Percentiles rank a stretch among this genome's conserved stretches.
These are phyloP conservation scores for Parsonsia alboflavescens DNA, from an alignment of 257 asterid genomes.

Conservation along the genomic window DNA sequence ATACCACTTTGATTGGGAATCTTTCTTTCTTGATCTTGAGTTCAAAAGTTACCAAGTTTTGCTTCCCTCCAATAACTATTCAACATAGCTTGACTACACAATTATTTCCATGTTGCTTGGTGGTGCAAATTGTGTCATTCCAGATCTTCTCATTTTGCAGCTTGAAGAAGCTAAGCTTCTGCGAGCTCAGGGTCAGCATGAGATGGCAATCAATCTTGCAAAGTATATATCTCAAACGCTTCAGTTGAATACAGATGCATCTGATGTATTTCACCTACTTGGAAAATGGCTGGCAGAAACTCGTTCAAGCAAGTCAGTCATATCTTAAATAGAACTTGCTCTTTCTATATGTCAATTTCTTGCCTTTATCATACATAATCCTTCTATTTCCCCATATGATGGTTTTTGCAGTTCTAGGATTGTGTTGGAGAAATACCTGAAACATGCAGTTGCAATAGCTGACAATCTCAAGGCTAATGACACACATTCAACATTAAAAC, in stretches of 20 bases:
- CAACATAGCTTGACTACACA: not conserved
- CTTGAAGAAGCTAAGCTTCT: conserved; percentile 97
- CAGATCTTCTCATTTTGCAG: conserved; percentile 31
- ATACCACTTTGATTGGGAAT: not conserved
- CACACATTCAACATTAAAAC: conserved; percentile 53
- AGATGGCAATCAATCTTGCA: conserved; percentile 93
- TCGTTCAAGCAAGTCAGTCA: conserved; percentile 91
- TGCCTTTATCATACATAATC: not conserved
- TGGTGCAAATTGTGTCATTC: not conserved
- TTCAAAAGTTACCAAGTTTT: not conserved
- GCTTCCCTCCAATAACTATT: not conserved
- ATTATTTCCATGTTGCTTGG: not conserved
- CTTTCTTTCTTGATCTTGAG: not conserved
- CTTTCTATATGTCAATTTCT: not conserved
- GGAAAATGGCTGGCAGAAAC: conserved; percentile 99
- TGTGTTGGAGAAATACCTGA: conserved; percentile 87
- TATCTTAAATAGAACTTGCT: conserved; percentile 1
- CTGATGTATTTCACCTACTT: conserved; percentile 83
- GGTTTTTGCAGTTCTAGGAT: conserved; percentile 72
- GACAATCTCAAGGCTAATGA: conserved; percentile 51
- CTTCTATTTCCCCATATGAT: conserved; percentile 4
- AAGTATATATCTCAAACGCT: conserved; percentile 66
- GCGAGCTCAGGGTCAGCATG: conserved; percentile 95
- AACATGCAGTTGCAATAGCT: conserved; percentile 80
- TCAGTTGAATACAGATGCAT: conserved; percentile 48